Evolutionary conservation across 2,329 filamentous ascomycete genomes (phyloP).

Genomic region (Beauveria pseudobassiana): DNA sequence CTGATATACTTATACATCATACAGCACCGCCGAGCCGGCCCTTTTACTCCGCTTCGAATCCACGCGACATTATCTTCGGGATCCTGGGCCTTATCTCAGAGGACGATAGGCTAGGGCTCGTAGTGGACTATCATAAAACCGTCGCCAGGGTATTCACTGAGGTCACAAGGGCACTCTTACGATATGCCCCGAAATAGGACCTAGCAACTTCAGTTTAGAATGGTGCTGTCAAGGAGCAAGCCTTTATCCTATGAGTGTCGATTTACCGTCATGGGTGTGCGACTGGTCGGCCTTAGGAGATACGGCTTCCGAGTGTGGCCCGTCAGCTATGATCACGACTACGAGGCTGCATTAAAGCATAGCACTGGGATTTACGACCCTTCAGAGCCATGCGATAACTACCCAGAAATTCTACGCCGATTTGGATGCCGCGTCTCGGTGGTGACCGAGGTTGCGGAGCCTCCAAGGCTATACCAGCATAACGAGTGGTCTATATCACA

Average conservation of each 20-base stretch:
- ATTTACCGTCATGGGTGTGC: constrained; percentile 15
- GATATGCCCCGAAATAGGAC: neutral
- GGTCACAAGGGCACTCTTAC: constrained; percentile 10
- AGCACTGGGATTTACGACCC: neutral
- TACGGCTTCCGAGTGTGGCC: neutral
- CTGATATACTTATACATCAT: constrained; percentile 6
- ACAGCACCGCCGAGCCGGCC: constrained; percentile 8
- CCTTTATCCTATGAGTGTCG: neutral
- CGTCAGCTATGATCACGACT: neutral
- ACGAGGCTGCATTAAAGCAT: neutral
- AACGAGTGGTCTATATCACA: neutral
- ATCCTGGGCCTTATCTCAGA: constrained; percentile 14
- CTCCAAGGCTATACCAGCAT: neutral
- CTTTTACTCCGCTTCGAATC: constrained; percentile 16
- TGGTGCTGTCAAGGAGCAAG: constrained; percentile 4
- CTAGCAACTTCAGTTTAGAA: constrained; percentile 11
- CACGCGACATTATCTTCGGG: constrained; percentile 17
- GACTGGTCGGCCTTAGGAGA: constrained; percentile 11
- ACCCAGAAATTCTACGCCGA: neutral
- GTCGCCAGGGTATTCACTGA: constrained; percentile 8
- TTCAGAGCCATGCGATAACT: neutral
- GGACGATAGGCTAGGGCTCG: neutral
- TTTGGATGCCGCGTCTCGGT: neutral
- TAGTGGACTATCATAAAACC: constrained; percentile 11
- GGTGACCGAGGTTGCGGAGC: neutral